These are phyloP conservation scores for Apiotrichum veenhuisii DNA, from an alignment of 1,284 basidiomycete genomes.

Conservation along the genomic window DNA sequence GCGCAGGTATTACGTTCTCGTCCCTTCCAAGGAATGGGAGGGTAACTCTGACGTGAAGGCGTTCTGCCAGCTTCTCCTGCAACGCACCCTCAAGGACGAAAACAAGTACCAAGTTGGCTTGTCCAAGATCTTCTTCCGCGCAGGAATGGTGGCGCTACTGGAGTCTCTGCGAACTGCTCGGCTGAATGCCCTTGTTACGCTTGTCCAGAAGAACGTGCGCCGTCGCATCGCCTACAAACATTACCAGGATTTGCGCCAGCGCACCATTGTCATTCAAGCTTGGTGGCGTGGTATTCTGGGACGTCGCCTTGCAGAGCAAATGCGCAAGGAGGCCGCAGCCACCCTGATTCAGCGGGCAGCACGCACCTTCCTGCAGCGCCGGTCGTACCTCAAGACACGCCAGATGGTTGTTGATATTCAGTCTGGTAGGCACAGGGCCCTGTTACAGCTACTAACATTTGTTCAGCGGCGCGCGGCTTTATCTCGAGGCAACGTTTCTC, in stretches of 20 bases:
- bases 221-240: constrained; percentile 76
- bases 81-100: constrained; percentile 80
- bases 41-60: constrained; percentile 66
- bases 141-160: constrained; percentile 96
- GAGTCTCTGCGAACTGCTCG: constrained; percentile 84
- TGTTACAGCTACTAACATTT: background rate
- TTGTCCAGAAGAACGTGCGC: constrained; percentile 96
- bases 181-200: constrained; percentile 84
- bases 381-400: constrained; percentile 63
- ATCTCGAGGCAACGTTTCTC: constrained; percentile 67
- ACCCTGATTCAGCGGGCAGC: constrained; percentile 70
- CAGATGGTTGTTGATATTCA: constrained; percentile 71
- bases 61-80: constrained; percentile 82
- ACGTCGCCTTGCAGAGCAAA: constrained; percentile 63
- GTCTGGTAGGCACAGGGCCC: constrained; percentile 81
- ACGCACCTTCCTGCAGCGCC: constrained; percentile 71
- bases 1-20: constrained; percentile 90
- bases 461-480: constrained; percentile 70
- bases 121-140: constrained; percentile 99
- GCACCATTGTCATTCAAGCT: constrained; percentile 82
- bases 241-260: constrained; percentile 67
- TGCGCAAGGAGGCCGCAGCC: constrained; percentile 72
- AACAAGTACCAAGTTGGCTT: constrained; percentile 97
- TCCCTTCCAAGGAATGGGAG: constrained; percentile 77
- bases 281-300: constrained; percentile 89